A percentile compares a stretch with the other conserved stretches of the same genome.
These are phyloP conservation scores for Aspergillus pseudoviridinutans DNA, from an alignment of 2,329 filamentous ascomycete species.

Conservation along the genomic window DNA sequence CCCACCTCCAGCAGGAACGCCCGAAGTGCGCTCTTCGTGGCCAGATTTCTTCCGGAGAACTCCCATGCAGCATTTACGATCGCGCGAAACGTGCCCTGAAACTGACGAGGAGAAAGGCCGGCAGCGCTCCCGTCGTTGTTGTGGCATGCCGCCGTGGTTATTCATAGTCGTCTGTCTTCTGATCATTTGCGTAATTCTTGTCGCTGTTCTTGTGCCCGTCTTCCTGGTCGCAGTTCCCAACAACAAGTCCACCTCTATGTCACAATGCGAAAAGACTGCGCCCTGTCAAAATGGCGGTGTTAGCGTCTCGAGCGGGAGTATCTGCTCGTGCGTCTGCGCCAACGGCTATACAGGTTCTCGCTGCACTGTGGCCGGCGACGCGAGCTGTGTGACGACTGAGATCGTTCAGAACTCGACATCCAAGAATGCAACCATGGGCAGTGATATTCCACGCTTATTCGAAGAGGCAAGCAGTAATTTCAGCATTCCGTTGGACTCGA, in stretches of 20 bases:
- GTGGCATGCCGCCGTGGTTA: conserved; percentile 76
- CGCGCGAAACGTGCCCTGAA: conserved; percentile 19
- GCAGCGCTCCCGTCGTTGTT: conserved; percentile 60
- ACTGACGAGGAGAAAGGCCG: conserved; percentile 17
- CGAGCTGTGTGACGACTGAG: conserved; percentile 53
- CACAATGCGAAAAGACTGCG: conserved; percentile 56
- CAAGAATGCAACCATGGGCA: conserved; percentile 74
- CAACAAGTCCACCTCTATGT: conserved; percentile 37
- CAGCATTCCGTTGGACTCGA: conserved; percentile 68
- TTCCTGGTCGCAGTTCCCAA: conserved; percentile 58
- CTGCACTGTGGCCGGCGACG: conserved; percentile 50
- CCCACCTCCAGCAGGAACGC: conserved; percentile 55
- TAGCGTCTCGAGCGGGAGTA: conserved; percentile 62
- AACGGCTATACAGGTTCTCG: conserved; percentile 74
- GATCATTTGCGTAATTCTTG: conserved; percentile 67
- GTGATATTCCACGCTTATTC: conserved; percentile 72
- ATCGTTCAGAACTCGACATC: conserved; percentile 36
- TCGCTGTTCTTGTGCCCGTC: conserved; percentile 76
- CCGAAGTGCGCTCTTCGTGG: conserved; percentile 37
- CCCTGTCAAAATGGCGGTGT: conserved; percentile 77
- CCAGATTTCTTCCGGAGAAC: conserved; percentile 36
- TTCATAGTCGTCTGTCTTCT: conserved; percentile 66
- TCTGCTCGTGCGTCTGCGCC: conserved; percentile 82
- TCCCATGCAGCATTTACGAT: conserved; percentile 28
- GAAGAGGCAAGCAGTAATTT: conserved; percentile 63